Conservation (phyloP, 2,329 filamentous ascomycete genomes). For the Anisogramma anomala region DNA sequence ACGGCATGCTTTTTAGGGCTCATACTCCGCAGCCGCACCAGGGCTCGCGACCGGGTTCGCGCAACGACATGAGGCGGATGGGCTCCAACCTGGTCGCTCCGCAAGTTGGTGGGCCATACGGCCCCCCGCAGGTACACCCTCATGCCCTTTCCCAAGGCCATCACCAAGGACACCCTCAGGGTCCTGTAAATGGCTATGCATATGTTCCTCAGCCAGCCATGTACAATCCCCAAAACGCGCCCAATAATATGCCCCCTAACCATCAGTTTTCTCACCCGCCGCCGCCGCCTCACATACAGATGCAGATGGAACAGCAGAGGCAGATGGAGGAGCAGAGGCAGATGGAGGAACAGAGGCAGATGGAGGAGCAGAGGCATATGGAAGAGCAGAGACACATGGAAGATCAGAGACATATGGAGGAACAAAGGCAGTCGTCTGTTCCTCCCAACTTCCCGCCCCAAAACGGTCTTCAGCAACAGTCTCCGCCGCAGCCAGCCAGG, state of each 20-base stretch:
- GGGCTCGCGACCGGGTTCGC: constrained; percentile 65
- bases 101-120: constrained; percentile 46
- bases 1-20: constrained; percentile 62
- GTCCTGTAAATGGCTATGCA: constrained; percentile 53
- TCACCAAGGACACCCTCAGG: constrained; percentile 18
- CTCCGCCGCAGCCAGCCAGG: constrained; percentile 35
- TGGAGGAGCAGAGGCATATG: constrained; percentile 26
- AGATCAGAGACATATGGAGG: too few relatives aligned
- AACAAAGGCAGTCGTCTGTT: constrained; percentile 47
- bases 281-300: constrained; percentile 43
- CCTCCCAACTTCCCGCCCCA: constrained; percentile 55
- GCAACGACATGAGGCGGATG: constrained; percentile 65
- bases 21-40: constrained; percentile 72
- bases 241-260: constrained; percentile 30
- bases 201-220: constrained; percentile 81
- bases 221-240: constrained; percentile 55
- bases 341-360: constrained; percentile 24
- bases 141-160: constrained; percentile 45
- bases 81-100: constrained; percentile 63
- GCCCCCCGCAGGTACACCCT: constrained; percentile 30
- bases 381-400: too few relatives aligned
- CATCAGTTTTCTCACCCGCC: constrained; percentile 28
- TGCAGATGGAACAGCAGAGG: constrained; percentile 57
- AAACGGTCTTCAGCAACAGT: constrained; percentile 39
- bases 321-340: constrained; percentile 32